Conservation (phyloP, 202 grass and related monocot species). For the Carex arenaria region DNA sequence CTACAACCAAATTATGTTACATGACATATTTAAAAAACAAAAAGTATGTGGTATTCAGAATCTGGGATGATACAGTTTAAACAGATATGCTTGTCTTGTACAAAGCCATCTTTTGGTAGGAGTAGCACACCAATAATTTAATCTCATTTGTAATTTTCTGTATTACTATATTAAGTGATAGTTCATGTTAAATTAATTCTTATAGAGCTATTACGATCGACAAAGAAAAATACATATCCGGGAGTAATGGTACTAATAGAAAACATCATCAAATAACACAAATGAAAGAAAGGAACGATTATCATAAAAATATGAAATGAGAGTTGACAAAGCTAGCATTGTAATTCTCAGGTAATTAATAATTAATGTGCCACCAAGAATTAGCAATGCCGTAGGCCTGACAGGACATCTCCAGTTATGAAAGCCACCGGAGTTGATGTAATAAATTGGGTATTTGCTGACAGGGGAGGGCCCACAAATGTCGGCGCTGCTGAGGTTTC, state of each 20-base stretch:
- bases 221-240: neutral
- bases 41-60: neutral
- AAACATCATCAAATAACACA: neutral
- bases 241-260: neutral
- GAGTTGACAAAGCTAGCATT: too few relatives aligned
- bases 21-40: neutral
- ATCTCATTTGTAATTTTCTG: neutral
- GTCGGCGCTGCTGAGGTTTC: constrained; percentile 22
- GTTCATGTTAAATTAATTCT: neutral
- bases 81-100: neutral
- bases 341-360: too few relatives aligned
- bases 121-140: neutral
- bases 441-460: neutral
- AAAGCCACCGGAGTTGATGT: neutral
- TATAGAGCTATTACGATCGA: neutral
- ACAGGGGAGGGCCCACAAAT: constrained; percentile 17
- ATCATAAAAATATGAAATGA: neutral
- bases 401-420: neutral
- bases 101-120: neutral
- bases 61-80: neutral
- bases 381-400: neutral
- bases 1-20: neutral
- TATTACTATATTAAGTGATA: neutral
- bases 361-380: too few relatives aligned
- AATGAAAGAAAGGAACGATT: neutral